These are phyloP conservation scores for Chaetomium globosum DNA, from an alignment of 2,329 filamentous ascomycete species.

Conservation along the genomic window DNA sequence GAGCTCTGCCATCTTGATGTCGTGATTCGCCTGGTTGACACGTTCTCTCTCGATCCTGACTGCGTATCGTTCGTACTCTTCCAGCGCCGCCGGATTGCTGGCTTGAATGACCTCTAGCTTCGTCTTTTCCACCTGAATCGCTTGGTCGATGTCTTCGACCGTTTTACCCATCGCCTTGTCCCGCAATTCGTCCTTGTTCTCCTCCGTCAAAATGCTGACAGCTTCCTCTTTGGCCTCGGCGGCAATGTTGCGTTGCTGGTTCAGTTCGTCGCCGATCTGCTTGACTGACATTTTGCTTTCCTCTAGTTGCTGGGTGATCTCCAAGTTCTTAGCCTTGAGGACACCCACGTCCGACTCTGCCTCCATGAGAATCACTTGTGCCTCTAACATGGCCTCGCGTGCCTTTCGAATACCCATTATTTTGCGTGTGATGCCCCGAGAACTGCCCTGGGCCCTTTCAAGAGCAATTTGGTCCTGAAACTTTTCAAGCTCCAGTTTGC, in stretches of 20 bases:
- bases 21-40: slow-evolving; percentile 57
- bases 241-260: slow-evolving; percentile 44
- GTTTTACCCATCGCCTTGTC: slow-evolving; percentile 54
- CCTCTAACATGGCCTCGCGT: slow-evolving; percentile 67
- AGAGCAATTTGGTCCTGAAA: slow-evolving; percentile 57
- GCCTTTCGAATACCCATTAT: slow-evolving; percentile 64
- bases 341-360: slow-evolving; percentile 76
- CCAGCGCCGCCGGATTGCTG: slow-evolving; percentile 73
- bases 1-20: slow-evolving; percentile 58
- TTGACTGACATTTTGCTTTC: slow-evolving; percentile 48
- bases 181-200: slow-evolving; percentile 49
- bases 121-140: slow-evolving; percentile 73
- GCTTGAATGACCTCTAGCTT: slow-evolving; percentile 79
- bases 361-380: slow-evolving; percentile 73
- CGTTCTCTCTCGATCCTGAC: slow-evolving; percentile 69
- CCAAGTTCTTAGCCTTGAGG: slow-evolving; percentile 66
- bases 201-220: slow-evolving; percentile 45
- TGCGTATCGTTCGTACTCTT: slow-evolving; percentile 74
- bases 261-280: slow-evolving; percentile 46
- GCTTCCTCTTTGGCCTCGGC: slow-evolving; percentile 46
- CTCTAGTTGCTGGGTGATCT: slow-evolving; percentile 59
- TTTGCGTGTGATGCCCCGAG: slow-evolving; percentile 56
- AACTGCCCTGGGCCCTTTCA: slow-evolving; percentile 56
- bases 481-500: slow-evolving; percentile 44
- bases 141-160: slow-evolving; percentile 66